A percentile compares a stretch with the other conserved stretches of the same genome.
Evolutionary conservation across 2,329 filamentous ascomycete genomes (phyloP).

Genomic region (Oidium heveae): DNA sequence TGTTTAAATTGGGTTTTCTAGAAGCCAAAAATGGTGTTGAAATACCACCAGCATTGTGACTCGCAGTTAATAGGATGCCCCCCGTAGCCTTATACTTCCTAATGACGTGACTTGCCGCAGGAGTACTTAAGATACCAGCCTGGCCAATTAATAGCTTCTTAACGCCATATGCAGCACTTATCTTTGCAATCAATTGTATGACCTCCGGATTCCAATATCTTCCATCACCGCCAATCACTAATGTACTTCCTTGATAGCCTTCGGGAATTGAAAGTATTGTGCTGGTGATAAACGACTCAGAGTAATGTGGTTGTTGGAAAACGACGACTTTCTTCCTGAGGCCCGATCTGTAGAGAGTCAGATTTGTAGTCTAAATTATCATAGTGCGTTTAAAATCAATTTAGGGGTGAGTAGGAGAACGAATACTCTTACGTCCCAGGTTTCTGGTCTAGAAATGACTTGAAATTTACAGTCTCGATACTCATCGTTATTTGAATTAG

Average conservation of each 20-base stretch:
- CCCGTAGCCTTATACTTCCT: constrained; percentile 85
- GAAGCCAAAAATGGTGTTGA: not conserved
- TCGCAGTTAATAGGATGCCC: constrained; percentile 87
- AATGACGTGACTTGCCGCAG: constrained; percentile 87
- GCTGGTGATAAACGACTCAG: constrained; percentile 81
- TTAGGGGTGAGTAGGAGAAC: constrained; percentile 8
- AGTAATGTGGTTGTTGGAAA: constrained; percentile 89
- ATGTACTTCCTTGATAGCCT: constrained; percentile 54
- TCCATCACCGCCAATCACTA: constrained; percentile 94
- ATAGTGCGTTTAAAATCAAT: constrained; percentile 1
- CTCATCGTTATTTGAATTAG: constrained; percentile 29
- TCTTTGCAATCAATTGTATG: constrained; percentile 90
- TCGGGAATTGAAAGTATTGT: constrained; percentile 93
- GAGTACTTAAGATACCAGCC: constrained; percentile 87
- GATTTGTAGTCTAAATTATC: constrained; percentile 6
- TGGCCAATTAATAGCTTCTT: constrained; percentile 97
- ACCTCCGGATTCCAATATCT: constrained; percentile 95
- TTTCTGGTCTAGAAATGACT: constrained; percentile 88
- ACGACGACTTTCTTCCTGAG: constrained; percentile 97
- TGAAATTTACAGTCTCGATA: constrained; percentile 55
- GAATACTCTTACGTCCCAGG: constrained; percentile 72
- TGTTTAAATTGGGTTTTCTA: not conserved
- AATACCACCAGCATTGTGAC: constrained; percentile 87
- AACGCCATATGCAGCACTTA: constrained; percentile 85
- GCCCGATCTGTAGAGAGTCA: constrained; percentile 40